Base-by-base conservation (phyloP, 768 basidiomycete genomes). In the Pleurotus tuoliensis region DNA sequence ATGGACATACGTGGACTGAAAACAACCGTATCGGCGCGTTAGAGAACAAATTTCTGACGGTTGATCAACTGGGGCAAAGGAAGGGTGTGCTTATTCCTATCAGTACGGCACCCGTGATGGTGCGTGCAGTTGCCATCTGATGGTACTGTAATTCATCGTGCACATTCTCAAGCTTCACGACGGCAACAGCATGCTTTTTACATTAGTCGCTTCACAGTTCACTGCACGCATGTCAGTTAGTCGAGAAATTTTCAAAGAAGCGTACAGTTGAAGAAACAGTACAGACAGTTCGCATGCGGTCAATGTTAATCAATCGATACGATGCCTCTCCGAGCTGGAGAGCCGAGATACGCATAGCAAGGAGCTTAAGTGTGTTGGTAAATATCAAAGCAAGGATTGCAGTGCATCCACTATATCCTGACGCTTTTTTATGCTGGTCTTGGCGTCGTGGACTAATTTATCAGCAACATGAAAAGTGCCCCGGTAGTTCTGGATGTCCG, bases 401-500 rank as follows among this genome's bases (percentile, higher is more conserved):
- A 55, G 37, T 15, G 54, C 54, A 46, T 55, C 54, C 15, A 55
- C 45, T 27, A 55, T 44, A 55, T 55, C 54, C 44, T 47, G 43
- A 9, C 54, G 54, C 30, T 55, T 55, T 44, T 55, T 55, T 30
- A 47, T 16, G 46, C 54, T 55, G 13, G 45, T 30, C 45, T 55
- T 55, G 41, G 54, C 54, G 34, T 55, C 45, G 30, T 55, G 54
- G 27, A 55, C 54, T 37, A 55, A 47, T 55, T 55, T 55, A 47
- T 55, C 54, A 47, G 54, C 44, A 44, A 55, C 54, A 44, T 55
- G 54, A 39, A 55, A 55, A 25, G 54, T 55, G 18, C 54, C 54
- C 18, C 54, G 54, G 47, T 55, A 55, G 37, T 46, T 55, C 54
- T 55, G 41, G 54, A 45, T 55, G 54, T 34, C n/a, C 22, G 38